Evolutionary conservation across 176 grass and related monocot genomes (phyloP).

Genomic region (Chloris gayana): DNA sequence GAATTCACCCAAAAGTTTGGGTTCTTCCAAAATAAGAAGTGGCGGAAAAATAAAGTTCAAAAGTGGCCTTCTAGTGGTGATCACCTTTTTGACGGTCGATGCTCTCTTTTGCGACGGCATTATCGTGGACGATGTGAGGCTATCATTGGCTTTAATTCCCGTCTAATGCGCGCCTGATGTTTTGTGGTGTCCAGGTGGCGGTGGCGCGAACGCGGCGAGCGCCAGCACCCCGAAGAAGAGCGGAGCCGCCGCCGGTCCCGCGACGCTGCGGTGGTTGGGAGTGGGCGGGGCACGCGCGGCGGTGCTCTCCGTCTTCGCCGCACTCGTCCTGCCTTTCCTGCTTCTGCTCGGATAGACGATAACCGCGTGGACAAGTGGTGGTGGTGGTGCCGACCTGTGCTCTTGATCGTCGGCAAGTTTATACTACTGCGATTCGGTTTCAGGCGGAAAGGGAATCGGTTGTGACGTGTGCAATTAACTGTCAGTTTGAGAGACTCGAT

Average conservation of each 20-base stretch:
- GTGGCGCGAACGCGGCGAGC: background rate
- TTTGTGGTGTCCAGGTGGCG: conserved; percentile 33
- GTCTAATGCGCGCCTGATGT: background rate
- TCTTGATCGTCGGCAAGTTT: no score
- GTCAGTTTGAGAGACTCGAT: no score
- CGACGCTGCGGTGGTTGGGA: conserved; percentile 41
- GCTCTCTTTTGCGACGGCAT: background rate
- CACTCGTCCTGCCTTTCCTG: conserved; percentile 33
- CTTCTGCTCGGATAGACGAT: background rate
- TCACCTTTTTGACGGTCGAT: no score
- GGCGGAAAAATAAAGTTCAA: no score
- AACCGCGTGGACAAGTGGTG: background rate
- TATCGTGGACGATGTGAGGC: background rate
- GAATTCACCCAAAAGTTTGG: no score
- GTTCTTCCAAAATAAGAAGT: no score
- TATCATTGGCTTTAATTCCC: background rate
- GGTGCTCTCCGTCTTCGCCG: conserved; percentile 2
- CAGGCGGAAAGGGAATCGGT: no score
- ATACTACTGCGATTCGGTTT: no score
- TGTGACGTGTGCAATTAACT: no score
- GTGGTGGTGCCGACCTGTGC: background rate
- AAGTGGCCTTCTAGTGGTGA: no score
- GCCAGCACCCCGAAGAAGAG: conserved; percentile 29
- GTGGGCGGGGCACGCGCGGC: conserved; percentile 44
- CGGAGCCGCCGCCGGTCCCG: background rate